Evolutionary conservation across 73 alveolate species (phyloP).

Genomic region (Paramecium primaurelia): DNA sequence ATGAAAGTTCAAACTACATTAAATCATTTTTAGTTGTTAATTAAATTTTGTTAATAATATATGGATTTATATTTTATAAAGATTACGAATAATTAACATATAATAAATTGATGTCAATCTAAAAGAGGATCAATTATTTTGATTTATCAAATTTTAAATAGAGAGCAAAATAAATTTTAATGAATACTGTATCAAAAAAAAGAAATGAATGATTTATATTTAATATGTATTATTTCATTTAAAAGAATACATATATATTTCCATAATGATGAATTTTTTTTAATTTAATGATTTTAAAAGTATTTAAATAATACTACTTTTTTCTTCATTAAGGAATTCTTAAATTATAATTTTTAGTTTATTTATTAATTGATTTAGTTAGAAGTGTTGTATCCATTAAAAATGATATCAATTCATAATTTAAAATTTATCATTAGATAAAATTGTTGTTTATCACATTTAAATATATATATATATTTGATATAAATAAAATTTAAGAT

Average conservation of each 20-base stretch:
- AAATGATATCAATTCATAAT: background rate
- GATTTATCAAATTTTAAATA: background rate
- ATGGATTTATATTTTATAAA: background rate
- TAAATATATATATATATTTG: too few species aligned
- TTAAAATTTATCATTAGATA: background rate
- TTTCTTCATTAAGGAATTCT: background rate
- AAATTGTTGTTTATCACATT: too few species aligned
- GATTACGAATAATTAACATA: background rate
- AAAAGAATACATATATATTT: background rate
- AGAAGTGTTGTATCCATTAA: background rate
- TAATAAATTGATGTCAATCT: background rate
- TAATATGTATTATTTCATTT: background rate
- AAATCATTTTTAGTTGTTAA: background rate
- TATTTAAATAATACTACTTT: too few species aligned
- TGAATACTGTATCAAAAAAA: background rate
- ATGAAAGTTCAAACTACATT: background rate
- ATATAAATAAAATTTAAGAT: background rate
- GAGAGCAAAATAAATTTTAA: background rate
- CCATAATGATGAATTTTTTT: too few species aligned
- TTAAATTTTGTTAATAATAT: background rate
- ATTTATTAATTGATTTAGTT: too few species aligned
- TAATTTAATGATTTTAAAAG: too few species aligned
- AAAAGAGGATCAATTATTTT: background rate
- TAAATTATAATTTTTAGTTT: too few species aligned
- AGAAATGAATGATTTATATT: background rate